A percentile compares a stretch with the other conserved stretches of the same genome.
Evolutionary conservation across 805 yeast genomes (phyloP).

Genomic region (Candida sanyiensis): DNA sequence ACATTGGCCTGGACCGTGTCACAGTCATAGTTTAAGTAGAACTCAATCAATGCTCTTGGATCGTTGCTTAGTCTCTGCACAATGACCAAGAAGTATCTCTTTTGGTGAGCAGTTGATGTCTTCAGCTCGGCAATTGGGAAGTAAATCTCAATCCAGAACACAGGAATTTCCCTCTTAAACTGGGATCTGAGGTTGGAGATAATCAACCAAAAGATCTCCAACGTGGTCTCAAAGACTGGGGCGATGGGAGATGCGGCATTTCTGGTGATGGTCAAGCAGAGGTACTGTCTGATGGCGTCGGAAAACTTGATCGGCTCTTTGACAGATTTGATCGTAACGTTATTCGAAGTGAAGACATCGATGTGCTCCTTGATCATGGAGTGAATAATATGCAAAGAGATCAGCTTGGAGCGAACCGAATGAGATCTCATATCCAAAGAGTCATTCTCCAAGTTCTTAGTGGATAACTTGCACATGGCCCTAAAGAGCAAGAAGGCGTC

Average conservation of each 20-base stretch:
- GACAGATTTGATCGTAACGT: slow-evolving; percentile 47
- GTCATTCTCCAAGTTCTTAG: slow-evolving; percentile 73
- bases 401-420: slow-evolving; percentile 82
- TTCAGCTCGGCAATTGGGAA: slow-evolving; percentile 91
- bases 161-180: slow-evolving; percentile 90
- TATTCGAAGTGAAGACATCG: slow-evolving; percentile 63
- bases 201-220: slow-evolving; percentile 91
- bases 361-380: slow-evolving; percentile 81
- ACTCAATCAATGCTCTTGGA: slow-evolving; percentile 86
- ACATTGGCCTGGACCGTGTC: slow-evolving; percentile 74
- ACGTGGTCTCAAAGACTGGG: slow-evolving; percentile 84
- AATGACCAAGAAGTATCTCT: slow-evolving; percentile 77
- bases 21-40: slow-evolving; percentile 93
- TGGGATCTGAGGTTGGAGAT: slow-evolving; percentile 77
- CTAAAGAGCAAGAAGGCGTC: slow-evolving; percentile 92
- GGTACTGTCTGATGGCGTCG: slow-evolving; percentile 76
- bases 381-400: slow-evolving; percentile 84
- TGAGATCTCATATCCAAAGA: slow-evolving; percentile 84
- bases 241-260: slow-evolving; percentile 91
- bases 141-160: slow-evolving; percentile 86
- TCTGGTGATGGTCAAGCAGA: slow-evolving; percentile 76
- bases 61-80: slow-evolving; percentile 79
- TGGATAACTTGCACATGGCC: slow-evolving; percentile 90
- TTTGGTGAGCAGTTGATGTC: slow-evolving; percentile 88
- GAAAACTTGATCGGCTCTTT: slow-evolving; percentile 58